Conservation (phyloP, 2,329 filamentous ascomycete genomes). For the Penicillium sp. region DNA sequence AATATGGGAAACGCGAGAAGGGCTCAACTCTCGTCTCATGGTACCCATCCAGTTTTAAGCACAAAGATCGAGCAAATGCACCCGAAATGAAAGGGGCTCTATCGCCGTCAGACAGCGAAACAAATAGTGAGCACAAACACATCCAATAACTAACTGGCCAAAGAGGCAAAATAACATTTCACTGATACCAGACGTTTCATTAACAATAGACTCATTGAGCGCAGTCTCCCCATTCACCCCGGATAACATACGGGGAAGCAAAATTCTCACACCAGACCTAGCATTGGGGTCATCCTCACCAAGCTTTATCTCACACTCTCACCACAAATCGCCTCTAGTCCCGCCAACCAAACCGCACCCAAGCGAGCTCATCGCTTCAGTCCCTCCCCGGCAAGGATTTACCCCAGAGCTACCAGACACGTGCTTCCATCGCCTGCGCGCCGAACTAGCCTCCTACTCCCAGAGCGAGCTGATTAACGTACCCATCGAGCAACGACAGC, state of each 20-base stretch:
- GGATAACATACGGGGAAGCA: background rate
- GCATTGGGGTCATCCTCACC: background rate
- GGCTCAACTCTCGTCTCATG: slow-evolving; percentile 4
- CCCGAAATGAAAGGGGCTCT: background rate
- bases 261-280: background rate
- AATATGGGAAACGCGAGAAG: background rate
- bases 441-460: slow-evolving; percentile 26
- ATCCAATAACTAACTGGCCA: background rate
- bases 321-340: background rate
- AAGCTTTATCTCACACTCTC: background rate
- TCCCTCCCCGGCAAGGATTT: background rate
- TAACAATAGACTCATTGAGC: background rate
- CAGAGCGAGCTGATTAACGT: slow-evolving; percentile 34
- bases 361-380: background rate
- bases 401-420: slow-evolving; percentile 33
- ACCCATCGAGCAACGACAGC: slow-evolving; percentile 15
- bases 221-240: background rate
- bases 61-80: background rate
- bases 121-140: background rate
- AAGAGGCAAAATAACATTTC: background rate
- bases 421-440: slow-evolving; percentile 27
- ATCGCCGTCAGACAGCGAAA: slow-evolving; percentile 1
- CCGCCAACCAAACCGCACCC: slow-evolving; percentile 1
- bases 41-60: background rate
- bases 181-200: background rate